Evolutionary conservation across 2,329 filamentous ascomycete genomes (phyloP), one percentile per base, ranked within the genome.

Genomic region (Penicillium vulpinum): DNA sequence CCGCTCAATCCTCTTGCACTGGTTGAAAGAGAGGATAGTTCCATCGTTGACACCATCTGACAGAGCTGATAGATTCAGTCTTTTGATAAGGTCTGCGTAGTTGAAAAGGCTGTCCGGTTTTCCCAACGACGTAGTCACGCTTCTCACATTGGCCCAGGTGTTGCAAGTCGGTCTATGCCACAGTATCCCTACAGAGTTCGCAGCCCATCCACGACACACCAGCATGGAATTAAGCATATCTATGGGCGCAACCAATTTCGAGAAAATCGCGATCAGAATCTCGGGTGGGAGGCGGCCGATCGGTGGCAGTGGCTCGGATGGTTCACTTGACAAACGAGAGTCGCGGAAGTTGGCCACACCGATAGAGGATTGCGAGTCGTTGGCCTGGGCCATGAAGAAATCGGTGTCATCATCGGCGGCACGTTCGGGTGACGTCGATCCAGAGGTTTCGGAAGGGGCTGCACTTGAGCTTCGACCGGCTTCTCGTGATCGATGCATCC

Each of bases 101-200:
- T 87, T 84, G 73, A 97, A 99, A 75, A 90, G 93, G 64, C 90
- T 88, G n/a, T 87, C 78, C 33, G 84, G 78, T 28, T 87, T 82
- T 44, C 85, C 83, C 35, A 97, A 85, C 1, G 93, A 92, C 56
- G 83, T 81, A 70, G 92, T 92, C 64, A 99, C 94, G 63, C 80
- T 88, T 67, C 86, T 81, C 67, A 97, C 86, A 70, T 92, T 92
- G 13, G 82, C 77, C 89, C 91, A 97, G 66, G 87, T 91, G 68
- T 89, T 92, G 78, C 94, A 97, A 28, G 91, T 87, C 1, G 94
- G 94, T 38, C 94, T 85, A 74, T 97, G 92, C 94, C 94, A 99
- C 22, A 99, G 82, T 63, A 96, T 83, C 62, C 94, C 93, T 64
- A 97, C 94, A 50, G 90, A 88, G 71, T 97, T 97, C 61, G 89